Evolutionary conservation across 2,329 filamentous ascomycete species (phyloP), one percentile per base, ranked within the genome.

Genomic region (Pestalotiopsis sp.): DNA sequence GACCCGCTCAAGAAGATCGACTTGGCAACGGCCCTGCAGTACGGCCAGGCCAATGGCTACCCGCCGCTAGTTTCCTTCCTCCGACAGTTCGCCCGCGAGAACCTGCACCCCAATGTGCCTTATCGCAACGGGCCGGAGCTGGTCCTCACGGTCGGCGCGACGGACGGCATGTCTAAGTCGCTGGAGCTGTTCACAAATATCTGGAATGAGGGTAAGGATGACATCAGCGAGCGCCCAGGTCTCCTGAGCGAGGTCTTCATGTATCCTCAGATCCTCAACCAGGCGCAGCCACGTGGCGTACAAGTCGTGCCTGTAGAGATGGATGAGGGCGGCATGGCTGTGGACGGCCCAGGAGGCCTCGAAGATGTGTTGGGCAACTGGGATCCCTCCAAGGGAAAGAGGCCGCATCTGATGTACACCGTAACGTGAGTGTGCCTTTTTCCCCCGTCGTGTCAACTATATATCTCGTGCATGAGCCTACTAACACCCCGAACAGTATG

Each of bases 371-470:
- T 98, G 38, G 87, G 90, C 66, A 94, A 92, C 73, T 98, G 95
- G 95, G 92, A 98, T 78, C 84, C 85, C 61, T 84, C 84, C 55
- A 90, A 86, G 74, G 95, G 95, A 1, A 91, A 89, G 76, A 86
- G 92, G 68, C 95, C 95, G 55, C 92, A 95, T 79, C 78, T 98
- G 72, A 86, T 98, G 84, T 98, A 98, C 78, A 97, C 93, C 2
- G 92, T 98, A 72, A 95, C 93, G 90, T 94, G 80, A 87, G 91
- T 89, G 49, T 25, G 25, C 25, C 3, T 25, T 25, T 25, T 25
- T 25, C 25, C 25, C 25, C 25, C 25, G 25, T 25, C 25, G 25
- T 25, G 25, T 25, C 25, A 25, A 25, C 25, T 25, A 25, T 25
- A 25, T 2, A 25, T 25, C 60, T 25, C 5, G 45, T 2, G 14